Evolutionary conservation across 441 rosid species (phyloP).

Genomic region (Populus hybrid): DNA sequence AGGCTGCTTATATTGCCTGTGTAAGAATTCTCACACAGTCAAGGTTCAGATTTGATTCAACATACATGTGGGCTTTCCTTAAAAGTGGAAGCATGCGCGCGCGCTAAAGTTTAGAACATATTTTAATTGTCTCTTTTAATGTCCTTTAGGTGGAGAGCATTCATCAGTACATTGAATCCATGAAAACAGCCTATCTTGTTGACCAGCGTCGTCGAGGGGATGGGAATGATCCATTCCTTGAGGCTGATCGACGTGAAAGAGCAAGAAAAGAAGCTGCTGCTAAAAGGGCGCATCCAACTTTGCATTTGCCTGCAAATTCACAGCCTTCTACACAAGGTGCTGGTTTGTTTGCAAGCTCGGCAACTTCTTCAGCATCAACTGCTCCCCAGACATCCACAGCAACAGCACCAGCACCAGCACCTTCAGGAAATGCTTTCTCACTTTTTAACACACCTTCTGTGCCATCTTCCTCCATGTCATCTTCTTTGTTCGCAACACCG

Average conservation of each 20-base stretch:
- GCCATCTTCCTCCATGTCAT: slow-evolving; percentile 41
- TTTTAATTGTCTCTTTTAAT: neutral
- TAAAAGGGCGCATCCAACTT: slow-evolving; percentile 93
- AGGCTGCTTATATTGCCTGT: neutral
- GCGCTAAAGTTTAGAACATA: neutral
- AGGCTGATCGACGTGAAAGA: slow-evolving; percentile 96
- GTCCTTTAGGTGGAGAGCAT: slow-evolving; percentile 76
- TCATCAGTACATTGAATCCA: slow-evolving; percentile 89
- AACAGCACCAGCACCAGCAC: slow-evolving; percentile 24
- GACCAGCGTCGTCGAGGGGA: slow-evolving; percentile 92
- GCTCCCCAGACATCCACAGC: slow-evolving; percentile 43
- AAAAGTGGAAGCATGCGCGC: neutral
- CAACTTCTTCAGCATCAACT: slow-evolving; percentile 45
- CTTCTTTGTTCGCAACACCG: slow-evolving; percentile 74
- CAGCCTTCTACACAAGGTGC: slow-evolving; percentile 76
- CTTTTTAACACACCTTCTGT: slow-evolving; percentile 65
- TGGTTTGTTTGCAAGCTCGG: slow-evolving; percentile 58
- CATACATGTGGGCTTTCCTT: slow-evolving; percentile 1
- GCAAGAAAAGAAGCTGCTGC: slow-evolving; percentile 98
- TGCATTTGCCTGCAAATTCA: slow-evolving; percentile 74
- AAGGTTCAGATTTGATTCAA: neutral
- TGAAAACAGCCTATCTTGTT: slow-evolving; percentile 88
- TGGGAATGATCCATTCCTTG: slow-evolving; percentile 83
- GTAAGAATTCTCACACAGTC: neutral
- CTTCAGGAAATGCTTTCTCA: slow-evolving; percentile 71